Percentiles rank a stretch among this genome's conserved stretches.
Evolutionary conservation across 2,329 filamentous ascomycete species (phyloP).

Genomic region (Furcasterigmium sp.): DNA sequence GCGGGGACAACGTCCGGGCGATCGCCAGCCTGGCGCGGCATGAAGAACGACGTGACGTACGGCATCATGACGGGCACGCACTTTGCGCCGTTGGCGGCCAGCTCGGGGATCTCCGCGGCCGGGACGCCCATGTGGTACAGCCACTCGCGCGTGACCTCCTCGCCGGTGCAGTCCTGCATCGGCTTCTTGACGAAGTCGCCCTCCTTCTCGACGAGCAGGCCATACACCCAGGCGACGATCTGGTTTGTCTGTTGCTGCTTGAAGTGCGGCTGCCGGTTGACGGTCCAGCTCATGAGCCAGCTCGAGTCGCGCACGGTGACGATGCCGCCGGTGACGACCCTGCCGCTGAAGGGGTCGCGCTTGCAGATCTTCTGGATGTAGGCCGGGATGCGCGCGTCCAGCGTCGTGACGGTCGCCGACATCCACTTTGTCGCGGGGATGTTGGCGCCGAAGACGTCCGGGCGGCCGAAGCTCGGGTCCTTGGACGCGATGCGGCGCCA

Average conservation of each 20-base stretch:
- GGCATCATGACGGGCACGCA: slow-evolving; percentile 34
- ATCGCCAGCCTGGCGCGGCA: slow-evolving; percentile 26
- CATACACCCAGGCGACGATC: slow-evolving; percentile 33
- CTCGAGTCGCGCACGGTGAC: slow-evolving; percentile 29
- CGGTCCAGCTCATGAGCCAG: slow-evolving; percentile 32
- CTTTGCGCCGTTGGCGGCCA: slow-evolving; percentile 12
- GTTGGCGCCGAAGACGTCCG: neutral
- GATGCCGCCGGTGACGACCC: slow-evolving; percentile 28
- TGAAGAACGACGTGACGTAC: slow-evolving; percentile 28
- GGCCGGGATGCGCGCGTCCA: slow-evolving; percentile 17
- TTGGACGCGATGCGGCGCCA: slow-evolving; percentile 1
- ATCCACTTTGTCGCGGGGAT: slow-evolving; percentile 24
- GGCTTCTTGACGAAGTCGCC: slow-evolving; percentile 32
- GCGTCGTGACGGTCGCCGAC: slow-evolving; percentile 33
- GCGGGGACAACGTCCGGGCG: slow-evolving; percentile 31
- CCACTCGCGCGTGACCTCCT: slow-evolving; percentile 32
- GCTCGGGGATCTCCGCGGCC: slow-evolving; percentile 12
- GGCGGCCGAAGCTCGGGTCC: neutral
- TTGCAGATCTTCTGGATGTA: slow-evolving; percentile 15
- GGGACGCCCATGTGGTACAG: slow-evolving; percentile 31
- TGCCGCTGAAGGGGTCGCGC: slow-evolving; percentile 20
- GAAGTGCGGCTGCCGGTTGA: slow-evolving; percentile 36
- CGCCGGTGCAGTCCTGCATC: slow-evolving; percentile 32
- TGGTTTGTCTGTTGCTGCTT: slow-evolving; percentile 24
- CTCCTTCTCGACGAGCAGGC: slow-evolving; percentile 25